Evolutionary conservation across 2,329 filamentous ascomycete genomes (phyloP), one percentile per base, ranked within the genome.

Genomic region (Juglanconis juglandina): DNA sequence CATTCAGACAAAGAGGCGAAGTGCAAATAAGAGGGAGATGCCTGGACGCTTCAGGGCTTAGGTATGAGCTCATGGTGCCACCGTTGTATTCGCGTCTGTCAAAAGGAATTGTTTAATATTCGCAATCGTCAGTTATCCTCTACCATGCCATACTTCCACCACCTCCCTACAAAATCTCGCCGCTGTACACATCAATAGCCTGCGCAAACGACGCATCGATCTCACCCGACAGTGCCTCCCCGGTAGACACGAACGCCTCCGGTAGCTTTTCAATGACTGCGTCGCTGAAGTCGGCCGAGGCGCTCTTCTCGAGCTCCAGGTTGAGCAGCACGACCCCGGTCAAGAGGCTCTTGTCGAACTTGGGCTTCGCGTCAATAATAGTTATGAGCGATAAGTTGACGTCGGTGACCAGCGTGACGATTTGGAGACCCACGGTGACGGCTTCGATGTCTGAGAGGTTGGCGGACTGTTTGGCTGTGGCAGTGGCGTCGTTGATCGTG

Each of bases 331-430:
- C 78, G 41, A 79, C 66, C 0, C 78, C 76, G 51, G 69, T 72
- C 41, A 81, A 64, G 1, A 78, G 56, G 5, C 79, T 66, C 44
- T 69, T 68, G 64, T 80, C 75, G 60, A 82, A 82, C 63, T 78
- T 76, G 24, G 68, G 71, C 68, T 79, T 79, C 34, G 72, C 67
- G 10, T 60, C 66, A 60, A 79, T 69, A 30, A 81, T 67, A n/a
- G 70, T 70, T 7, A 67, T 64, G 35, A 80, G 70, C 4, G 76
- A 75, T 37, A 65, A 56, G 64, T 77, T 73, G 62, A 80, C 76
- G n/a, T 68, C 67, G 10, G 50, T 57, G 49, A 72, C 69, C 33
- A 81, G 72, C 7, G 69, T 63, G 3, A 65, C 58, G 5, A 77
- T 75, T 3, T 74, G 71, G 17, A 64, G 55, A 58, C 75, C 77